phyloP scores from a whole-genome alignment of 2,329 filamentous ascomycete genomes.

The Amauroascus niger region DNA sequence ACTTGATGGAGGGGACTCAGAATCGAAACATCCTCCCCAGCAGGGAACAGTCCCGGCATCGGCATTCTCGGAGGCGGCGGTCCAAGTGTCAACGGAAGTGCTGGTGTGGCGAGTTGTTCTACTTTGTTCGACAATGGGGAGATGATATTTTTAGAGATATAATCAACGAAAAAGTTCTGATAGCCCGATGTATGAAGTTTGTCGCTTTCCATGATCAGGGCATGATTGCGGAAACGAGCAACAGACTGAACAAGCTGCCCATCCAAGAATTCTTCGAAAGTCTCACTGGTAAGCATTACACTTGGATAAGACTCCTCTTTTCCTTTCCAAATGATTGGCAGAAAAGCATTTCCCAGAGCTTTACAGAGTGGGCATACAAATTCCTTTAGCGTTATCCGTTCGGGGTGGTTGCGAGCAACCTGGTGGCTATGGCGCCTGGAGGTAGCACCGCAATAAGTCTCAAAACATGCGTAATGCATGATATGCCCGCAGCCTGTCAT shows the following conservation, averaged over 20 bases:
- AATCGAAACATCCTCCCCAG: slow-evolving; percentile 26
- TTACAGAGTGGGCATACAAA: slow-evolving; percentile 97
- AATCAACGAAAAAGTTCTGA: slow-evolving; percentile 44
- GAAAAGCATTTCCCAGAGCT: slow-evolving; percentile 84
- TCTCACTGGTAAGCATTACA: slow-evolving; percentile 49
- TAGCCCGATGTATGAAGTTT: slow-evolving; percentile 30
- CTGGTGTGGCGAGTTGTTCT: slow-evolving; percentile 26
- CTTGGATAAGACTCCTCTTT: slow-evolving; percentile 76
- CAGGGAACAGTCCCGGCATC: slow-evolving; percentile 34
- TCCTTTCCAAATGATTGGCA: slow-evolving; percentile 91
- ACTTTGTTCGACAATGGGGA: slow-evolving; percentile 40
- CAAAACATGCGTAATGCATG: slow-evolving; percentile 96
- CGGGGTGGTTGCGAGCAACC: slow-evolving; percentile 88
- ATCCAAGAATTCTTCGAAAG: slow-evolving; percentile 61
- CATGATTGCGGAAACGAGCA: slow-evolving; percentile 41
- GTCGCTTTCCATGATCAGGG: slow-evolving; percentile 33
- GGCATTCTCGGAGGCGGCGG: slow-evolving; percentile 24
- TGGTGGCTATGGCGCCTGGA: slow-evolving; percentile 77
- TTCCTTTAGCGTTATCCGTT: slow-evolving; percentile 66
- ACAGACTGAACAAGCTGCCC: slow-evolving; percentile 45
- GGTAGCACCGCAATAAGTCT: slow-evolving; percentile 78
- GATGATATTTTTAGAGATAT: slow-evolving; percentile 43
- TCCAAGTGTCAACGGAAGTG: slow-evolving; percentile 24
- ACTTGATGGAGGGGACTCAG: slow-evolving; percentile 26
- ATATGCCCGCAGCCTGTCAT: slow-evolving; percentile 92